Evolutionary conservation across 2,329 filamentous ascomycete species (phyloP), one percentile per base, ranked within the genome.

Genomic region (Venturia aucupariae): DNA sequence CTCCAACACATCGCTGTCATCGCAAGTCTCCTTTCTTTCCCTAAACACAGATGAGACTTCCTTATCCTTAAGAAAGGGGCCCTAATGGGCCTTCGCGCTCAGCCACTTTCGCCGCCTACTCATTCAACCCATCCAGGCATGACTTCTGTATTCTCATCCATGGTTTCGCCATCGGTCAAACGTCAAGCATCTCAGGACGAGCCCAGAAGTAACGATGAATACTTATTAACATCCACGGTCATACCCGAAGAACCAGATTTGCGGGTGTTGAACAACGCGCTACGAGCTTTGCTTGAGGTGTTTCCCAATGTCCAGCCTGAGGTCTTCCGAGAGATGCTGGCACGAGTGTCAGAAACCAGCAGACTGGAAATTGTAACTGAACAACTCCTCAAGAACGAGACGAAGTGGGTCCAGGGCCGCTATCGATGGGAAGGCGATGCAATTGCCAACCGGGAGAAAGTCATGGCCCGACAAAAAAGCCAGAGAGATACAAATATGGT

Each of bases 241-340:
- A 35, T n/a, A 32, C 17, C 51, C 15, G 84, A 87, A 66, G 77
- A 82, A 42, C 82, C 84, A 46, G 83, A 90, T 69, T 80, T 92
- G 30, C 80, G 83, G 68, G 84, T 88, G 65, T 81, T 93, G 60
- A 93, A 93, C 76, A 79, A 80, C 61, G 82, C 85, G 69, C 84
- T 94, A 67, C 83, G 84, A 66, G 84, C 82, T 15, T 82, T 94
- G 54, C 84, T 86, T 27, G 84, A 84, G 60, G 81, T 92, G 10
- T 94, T 94, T 68, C 90, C 90, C 35, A 85, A 92, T 74, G 80
- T 92, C n/a, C 88, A 91, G 74, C 81, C 90, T 66, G 89, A 92
- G 69, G 90, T 92, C 22, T 90, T 94, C 72, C 84, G 90, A 55
- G 90, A 93, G 77, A 89, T 94, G 83, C 84, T 94, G 60, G 77